Evolutionary conservation across 257 asterid genomes (phyloP).

Genomic region (Asclepias syriaca): DNA sequence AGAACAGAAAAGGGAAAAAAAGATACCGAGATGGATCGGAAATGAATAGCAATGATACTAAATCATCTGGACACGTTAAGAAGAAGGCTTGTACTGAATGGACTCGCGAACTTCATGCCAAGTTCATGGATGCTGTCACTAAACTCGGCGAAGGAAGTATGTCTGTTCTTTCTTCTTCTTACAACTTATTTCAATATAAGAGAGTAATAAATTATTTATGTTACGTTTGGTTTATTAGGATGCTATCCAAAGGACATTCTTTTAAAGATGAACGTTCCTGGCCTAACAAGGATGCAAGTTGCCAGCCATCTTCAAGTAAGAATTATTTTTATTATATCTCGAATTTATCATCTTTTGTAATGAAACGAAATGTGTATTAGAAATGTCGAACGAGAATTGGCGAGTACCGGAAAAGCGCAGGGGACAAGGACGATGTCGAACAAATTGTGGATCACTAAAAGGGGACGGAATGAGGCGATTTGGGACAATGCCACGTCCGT

Average conservation of each 20-base stretch:
- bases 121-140: constrained; percentile 14
- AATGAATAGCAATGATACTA: not conserved
- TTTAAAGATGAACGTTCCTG: constrained; percentile 22
- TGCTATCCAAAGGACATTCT: constrained; percentile 27
- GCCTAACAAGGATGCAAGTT: constrained; percentile 34
- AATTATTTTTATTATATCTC: too few species aligned
- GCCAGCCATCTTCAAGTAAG: constrained; percentile 36
- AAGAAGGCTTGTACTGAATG: constrained; percentile 18
- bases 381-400: constrained; percentile 31
- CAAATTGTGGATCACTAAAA: not conserved
- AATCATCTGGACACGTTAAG: constrained; percentile 4
- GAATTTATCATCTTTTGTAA: too few species aligned
- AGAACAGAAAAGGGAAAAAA: not conserved
- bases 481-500: constrained; percentile 18
- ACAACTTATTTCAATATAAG: too few species aligned
- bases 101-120: constrained; percentile 22
- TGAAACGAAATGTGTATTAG: too few species aligned
- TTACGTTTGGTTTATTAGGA: not conserved
- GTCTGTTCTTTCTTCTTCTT: not conserved
- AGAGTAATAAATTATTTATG: too few species aligned
- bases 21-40: too few species aligned
- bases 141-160: constrained; percentile 33
- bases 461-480: not conserved
- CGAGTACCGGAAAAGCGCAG: constrained; percentile 3
- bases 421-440: not conserved